Evolutionary conservation across 2,329 filamentous ascomycete species (phyloP), one percentile per base, ranked within the genome.

Genomic region (Claviceps pazoutovae): DNA sequence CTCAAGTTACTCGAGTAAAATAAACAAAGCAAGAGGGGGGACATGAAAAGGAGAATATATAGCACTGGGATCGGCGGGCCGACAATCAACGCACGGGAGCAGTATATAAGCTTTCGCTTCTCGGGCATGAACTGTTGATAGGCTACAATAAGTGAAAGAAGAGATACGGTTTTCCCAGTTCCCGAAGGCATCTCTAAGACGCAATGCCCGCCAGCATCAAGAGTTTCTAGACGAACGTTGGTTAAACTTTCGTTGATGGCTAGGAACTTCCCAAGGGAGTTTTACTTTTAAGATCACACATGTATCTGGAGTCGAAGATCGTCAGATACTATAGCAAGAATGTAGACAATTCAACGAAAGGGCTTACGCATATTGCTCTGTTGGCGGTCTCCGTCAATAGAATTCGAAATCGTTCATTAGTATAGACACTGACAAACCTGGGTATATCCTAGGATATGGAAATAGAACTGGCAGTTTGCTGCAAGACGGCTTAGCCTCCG

Each of bases 161-260:
- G 75, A 9, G 93, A 96, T 26, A 98, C 87, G 0, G 93, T 98
- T 74, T 98, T 98, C 55, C 93, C 93, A 23, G 93, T 98, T 44
- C 93, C 93, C 54, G 93, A 98, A 68, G 93, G 93, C 93, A 98
- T 98, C 71, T 98, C 93, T 60, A 98, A 72, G 21, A 98, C 91
- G 67, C 90, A 96, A 70, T 98, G 89, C 55, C 93, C 94, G 50
- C 88, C 88, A 19, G 84, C 86, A 75, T 98, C 93, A 62, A 98
- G 83, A 19, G 93, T 97, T 59, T 74, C 75, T 78, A 45, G 13
- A 19, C 9, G 8, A 43, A 26, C 23, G 4, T 44, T 11, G 39
- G 46, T 51, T 19, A 45, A 51, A n/a, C 14, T 19, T 16, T 21
- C 3, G 17, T 26, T 26, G 26, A 46, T 23, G 42, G 37, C 43